A percentile compares a stretch with the other conserved stretches of the same genome.
phyloP scores from a whole-genome alignment of 257 asterid species.

The Paulownia fortunei region DNA sequence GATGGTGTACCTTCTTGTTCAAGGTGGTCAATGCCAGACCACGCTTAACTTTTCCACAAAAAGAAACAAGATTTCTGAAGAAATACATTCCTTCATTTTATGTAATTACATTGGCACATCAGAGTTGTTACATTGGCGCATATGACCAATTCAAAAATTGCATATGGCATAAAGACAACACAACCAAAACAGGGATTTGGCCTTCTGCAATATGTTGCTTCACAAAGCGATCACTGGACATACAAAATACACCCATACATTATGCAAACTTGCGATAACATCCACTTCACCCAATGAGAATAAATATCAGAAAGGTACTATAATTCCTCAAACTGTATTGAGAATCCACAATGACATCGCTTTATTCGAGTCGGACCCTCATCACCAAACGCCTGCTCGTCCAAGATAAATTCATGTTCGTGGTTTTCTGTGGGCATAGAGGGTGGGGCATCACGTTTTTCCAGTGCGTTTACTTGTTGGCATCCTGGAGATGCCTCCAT shows the following conservation, averaged over 20 bases:
- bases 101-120: background rate
- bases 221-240: too few species aligned
- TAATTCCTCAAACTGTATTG: constrained; percentile 70
- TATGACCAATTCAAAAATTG: background rate
- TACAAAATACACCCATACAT: too few species aligned
- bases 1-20: too few species aligned
- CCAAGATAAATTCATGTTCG: constrained; percentile 61
- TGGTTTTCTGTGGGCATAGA: constrained; percentile 52
- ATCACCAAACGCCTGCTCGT: constrained; percentile 52
- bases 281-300: too few species aligned
- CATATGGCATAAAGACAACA: background rate
- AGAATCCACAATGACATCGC: constrained; percentile 82
- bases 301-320: constrained; percentile 34
- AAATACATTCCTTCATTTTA: too few species aligned
- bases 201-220: too few species aligned
- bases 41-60: too few species aligned
- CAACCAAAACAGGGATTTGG: background rate
- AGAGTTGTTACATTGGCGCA: background rate
- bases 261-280: too few species aligned
- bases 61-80: too few species aligned
- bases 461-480: constrained; percentile 36
- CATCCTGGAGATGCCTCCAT: constrained; percentile 21
- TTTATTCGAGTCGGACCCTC: constrained; percentile 54
- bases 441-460: background rate
- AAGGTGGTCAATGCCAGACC: too few species aligned